A percentile compares a stretch with the other conserved stretches of the same genome.
These are phyloP conservation scores for Spathaspora sp. DNA, from an alignment of 1,139 yeast species.

Conservation along the genomic window DNA sequence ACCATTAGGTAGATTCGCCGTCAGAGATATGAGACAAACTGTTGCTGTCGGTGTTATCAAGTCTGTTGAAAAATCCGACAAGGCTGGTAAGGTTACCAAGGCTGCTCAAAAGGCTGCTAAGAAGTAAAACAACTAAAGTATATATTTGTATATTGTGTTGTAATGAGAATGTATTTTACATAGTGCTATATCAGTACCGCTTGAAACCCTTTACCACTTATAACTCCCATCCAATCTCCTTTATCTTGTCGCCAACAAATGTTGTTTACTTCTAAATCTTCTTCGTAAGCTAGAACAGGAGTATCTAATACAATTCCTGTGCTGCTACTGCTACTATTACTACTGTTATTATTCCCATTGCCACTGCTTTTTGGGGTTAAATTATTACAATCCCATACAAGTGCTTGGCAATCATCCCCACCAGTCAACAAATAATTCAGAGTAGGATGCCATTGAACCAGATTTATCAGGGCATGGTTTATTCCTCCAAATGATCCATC, in stretches of 20 bases:
- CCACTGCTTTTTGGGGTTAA: conserved; percentile 10
- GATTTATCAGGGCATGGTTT: conserved; percentile 59
- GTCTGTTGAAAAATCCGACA: conserved; percentile 93
- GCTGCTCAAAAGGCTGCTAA: conserved; percentile 98
- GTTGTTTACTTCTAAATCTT: conserved; percentile 69
- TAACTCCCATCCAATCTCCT: conserved; percentile 83
- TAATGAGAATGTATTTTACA: conserved; percentile 1
- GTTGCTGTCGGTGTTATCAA: conserved; percentile 99
- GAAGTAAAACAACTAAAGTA: conserved; percentile 57
- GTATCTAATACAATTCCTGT: conserved; percentile 27
- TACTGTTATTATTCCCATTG: neutral
- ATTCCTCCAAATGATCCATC: conserved; percentile 60
- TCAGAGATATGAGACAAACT: conserved; percentile 99
- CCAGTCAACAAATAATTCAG: conserved; percentile 69
- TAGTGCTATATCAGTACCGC: conserved; percentile 48
- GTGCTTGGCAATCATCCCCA: conserved; percentile 87
- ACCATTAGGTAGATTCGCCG: conserved; percentile 54
- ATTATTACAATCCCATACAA: conserved; percentile 73
- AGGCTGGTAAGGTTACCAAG: conserved; percentile 99
- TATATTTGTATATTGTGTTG: neutral
- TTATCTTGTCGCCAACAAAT: conserved; percentile 64
- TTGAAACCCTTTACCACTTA: conserved; percentile 79
- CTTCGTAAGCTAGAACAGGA: conserved; percentile 58
- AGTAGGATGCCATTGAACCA: conserved; percentile 82
- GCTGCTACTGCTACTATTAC: conserved; percentile 1